Percentiles rank a stretch among this genome's conserved stretches.
These are phyloP conservation scores for Sarocladium brachiariae DNA, from an alignment of 2,329 filamentous ascomycete species.

Conservation along the genomic window DNA sequence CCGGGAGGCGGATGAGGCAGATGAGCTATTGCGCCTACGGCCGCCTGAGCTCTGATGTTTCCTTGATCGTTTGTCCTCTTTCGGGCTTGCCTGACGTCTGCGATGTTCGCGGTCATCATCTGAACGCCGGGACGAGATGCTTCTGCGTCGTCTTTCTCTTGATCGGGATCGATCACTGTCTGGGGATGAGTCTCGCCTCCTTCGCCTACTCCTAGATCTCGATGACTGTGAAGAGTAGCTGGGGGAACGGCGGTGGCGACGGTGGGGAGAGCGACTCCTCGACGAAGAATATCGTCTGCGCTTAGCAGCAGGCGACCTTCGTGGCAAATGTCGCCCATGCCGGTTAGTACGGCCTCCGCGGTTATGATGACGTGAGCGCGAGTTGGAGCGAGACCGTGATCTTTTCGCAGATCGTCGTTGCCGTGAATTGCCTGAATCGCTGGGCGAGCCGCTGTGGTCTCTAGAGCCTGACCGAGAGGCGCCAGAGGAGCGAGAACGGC, in stretches of 20 bases:
- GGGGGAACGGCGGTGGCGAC: slow-evolving; percentile 27
- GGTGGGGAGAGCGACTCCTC: slow-evolving; percentile 36
- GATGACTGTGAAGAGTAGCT: slow-evolving; percentile 31
- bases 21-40: slow-evolving; percentile 44
- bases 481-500: slow-evolving; percentile 28
- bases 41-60: slow-evolving; percentile 10
- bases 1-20: slow-evolving; percentile 43
- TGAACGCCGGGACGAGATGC: slow-evolving; percentile 12
- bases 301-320: slow-evolving; percentile 39
- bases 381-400: slow-evolving; percentile 28
- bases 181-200: slow-evolving; percentile 14
- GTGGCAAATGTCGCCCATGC: slow-evolving; percentile 24
- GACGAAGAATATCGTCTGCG: slow-evolving; percentile 44
- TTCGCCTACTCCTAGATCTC: slow-evolving; percentile 26
- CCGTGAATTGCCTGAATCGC: slow-evolving; percentile 25
- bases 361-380: slow-evolving; percentile 17
- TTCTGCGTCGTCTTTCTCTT: slow-evolving; percentile 12
- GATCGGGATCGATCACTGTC: slow-evolving; percentile 11
- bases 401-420: slow-evolving; percentile 28
- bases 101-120: slow-evolving; percentile 9
- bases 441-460: slow-evolving; percentile 23
- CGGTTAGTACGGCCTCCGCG: slow-evolving; percentile 16
- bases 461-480: slow-evolving; percentile 28
- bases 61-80: slow-evolving; percentile 9
- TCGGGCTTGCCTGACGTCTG: slow-evolving; percentile 2